Evolutionary conservation across 2,329 filamentous ascomycete genomes (phyloP).

Genomic region (Nectriaceae sp.): DNA sequence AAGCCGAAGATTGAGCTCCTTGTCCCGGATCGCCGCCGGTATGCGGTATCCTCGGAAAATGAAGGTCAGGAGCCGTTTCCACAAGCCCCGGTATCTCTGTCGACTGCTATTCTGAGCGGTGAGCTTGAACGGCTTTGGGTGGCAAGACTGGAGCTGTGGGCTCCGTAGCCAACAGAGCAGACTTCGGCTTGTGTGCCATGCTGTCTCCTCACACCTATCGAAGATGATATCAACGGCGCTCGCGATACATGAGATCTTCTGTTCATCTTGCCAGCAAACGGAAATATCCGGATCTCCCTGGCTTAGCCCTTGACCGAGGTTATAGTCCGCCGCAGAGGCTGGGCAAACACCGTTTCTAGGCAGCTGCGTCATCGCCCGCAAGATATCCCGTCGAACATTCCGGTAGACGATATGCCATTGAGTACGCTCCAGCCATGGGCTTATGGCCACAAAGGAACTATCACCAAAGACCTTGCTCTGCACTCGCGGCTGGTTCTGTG

Average conservation of each 20-base stretch:
- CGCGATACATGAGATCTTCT: conserved; percentile 1
- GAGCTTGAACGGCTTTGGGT: conserved; percentile 1
- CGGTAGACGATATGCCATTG: conserved; percentile 3
- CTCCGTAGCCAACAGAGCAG: conserved; percentile 4
- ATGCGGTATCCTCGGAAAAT: conserved; percentile 1
- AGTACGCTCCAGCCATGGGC: conserved; percentile 2
- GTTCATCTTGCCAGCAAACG: conserved; percentile 3
- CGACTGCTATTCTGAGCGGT: not conserved
- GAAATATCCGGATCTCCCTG: not conserved
- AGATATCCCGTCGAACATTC: conserved; percentile 7
- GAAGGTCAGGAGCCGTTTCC: not conserved
- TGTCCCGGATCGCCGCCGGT: too few species aligned
- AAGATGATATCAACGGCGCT: conserved; percentile 1
- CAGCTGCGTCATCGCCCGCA: not conserved
- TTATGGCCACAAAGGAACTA: not conserved
- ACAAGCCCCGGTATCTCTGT: not conserved
- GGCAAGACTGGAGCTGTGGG: not conserved
- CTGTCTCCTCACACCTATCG: conserved; percentile 3
- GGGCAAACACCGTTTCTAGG: not conserved
- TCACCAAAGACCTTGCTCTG: not conserved
- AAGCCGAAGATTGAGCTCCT: too few species aligned
- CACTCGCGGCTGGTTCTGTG: not conserved
- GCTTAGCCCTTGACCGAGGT: not conserved
- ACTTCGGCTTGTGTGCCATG: not conserved
- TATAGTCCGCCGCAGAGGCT: not conserved